Evolutionary conservation across 306 rosid genomes (phyloP), one percentile per base, ranked within the genome.

Genomic region (Quercus bicolor): DNA sequence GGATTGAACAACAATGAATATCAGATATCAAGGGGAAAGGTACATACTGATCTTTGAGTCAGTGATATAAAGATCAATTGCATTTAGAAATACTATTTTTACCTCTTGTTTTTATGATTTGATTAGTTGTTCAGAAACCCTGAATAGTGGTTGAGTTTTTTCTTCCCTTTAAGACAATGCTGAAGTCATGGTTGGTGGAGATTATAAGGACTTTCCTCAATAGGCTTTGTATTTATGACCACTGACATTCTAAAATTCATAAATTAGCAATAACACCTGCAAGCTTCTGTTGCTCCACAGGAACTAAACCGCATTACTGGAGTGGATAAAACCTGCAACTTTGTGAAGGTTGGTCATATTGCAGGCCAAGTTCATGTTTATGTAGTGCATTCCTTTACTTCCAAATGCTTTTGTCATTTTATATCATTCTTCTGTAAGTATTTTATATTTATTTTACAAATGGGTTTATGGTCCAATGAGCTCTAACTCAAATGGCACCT

Each of bases 1-100:
- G 97, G 98, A 80, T 86, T 94, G 91, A 94, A 94, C 90, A 94
- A 91, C 88, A 94, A 92, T n/a, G 98, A 92, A 79, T 94, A 92
- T 86, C 98, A 94, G 82, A 90, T 92, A 80, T 26, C 92, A 56
- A 88, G 98, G 79, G 97, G 98, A 87, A 88, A 87, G 98, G 97
- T 94, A 81, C 24, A 79, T 28, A 13, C 56, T 61, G 23, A 51
- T 53, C 52, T 53, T 37, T 73, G 51, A 26, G 24, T 73, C 26
- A 7, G 14, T 52, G 24, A 52, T 72, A 28, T 24, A 83, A 57
- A 23, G 19, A 75, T 78, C 53, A 51, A 31, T 33, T 72, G 56
- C 72, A 60, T 20, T 19, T 33, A 65, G 48, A 52, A 74, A 29
- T 78, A 54, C 51, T 16, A 20, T 56, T 68, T 73, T 77, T 33